Base-by-base conservation (phyloP, 768 basidiomycete species). In the Boletus huronensis region DNA sequence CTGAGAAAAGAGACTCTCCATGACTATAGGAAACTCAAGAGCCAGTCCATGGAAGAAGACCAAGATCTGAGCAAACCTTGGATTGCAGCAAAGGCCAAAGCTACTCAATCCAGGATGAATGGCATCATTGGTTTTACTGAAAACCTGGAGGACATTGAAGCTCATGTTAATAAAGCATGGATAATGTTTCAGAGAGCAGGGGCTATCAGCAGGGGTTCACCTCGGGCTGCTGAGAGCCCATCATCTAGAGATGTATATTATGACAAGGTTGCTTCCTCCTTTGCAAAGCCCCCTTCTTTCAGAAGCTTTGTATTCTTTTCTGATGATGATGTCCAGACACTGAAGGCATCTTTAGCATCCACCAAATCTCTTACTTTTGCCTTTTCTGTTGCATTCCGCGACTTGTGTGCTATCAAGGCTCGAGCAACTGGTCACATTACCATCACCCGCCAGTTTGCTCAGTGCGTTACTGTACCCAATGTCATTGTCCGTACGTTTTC, bases 301-400 rank as follows among this genome's bases (percentile, higher is more conserved):
- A 14, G 65, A 68, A 49, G 34, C 5, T 61, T 62, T 36, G 19
- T 50, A 1, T 46, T 64, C 6, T 66, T 64, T 19, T 61, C 60
- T 41, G 46, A 72, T 21, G 72, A 77, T 7, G 68, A 78, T 45
- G 60, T 85, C 5, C 47, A 57, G 41, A 46, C 2, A 3, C 38
- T 73, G 23, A 84, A 82, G 60, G 83, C 85, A 0, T 85, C 86
- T 0, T 82, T 74, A 38, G 85, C 87, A 0, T 81, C 80, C 50
- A 32, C 5, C 0, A 49, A 59, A n/a, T 57, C 57, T 1, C 29
- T 58, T 8, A 51, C 9, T 0, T 85, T 87, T 50, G 84, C 70
- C 0, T 84, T 84, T 60, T 58, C 59, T 0, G 76, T 87, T 31
- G 84, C 85, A 0, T 86, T 82, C 58, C 60, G 57, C 16, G 72